A percentile compares a stretch with the other conserved stretches of the same genome.
These are phyloP conservation scores for Sutorius australiensis DNA, from an alignment of 768 basidiomycete genomes.

Conservation along the genomic window DNA sequence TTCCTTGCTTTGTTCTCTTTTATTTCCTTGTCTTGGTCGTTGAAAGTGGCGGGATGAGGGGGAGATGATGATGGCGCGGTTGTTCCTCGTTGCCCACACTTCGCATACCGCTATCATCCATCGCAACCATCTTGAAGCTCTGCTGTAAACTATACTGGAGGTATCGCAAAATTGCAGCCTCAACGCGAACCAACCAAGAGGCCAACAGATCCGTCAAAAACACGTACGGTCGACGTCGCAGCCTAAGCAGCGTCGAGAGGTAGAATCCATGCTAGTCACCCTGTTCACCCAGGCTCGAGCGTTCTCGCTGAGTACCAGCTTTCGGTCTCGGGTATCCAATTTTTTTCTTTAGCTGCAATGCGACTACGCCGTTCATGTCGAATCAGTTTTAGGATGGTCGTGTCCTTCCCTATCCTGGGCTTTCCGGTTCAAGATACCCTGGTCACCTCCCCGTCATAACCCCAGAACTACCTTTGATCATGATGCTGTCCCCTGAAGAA, in stretches of 20 bases:
- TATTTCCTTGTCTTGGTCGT: not conserved
- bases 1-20: not conserved
- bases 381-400: not conserved
- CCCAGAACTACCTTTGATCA: not conserved
- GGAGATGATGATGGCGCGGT: slow-evolving; percentile 2
- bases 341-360: not conserved
- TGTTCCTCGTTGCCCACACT: too few species aligned
- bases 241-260: not conserved
- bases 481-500: not conserved
- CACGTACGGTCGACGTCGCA: not conserved
- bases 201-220: not conserved
- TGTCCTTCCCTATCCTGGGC: not conserved
- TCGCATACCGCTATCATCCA: not conserved
- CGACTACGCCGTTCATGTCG: not conserved
- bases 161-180: not conserved
- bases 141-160: too few species aligned
- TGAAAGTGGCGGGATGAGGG: not conserved
- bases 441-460: not conserved
- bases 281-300: not conserved
- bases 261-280: not conserved
- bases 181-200: too few species aligned
- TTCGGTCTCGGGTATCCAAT: not conserved
- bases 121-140: not conserved
- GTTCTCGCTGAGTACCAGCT: not conserved
- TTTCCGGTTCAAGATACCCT: not conserved